Evolutionary conservation across 495 filamentous ascomycete species (phyloP).

Genomic region (Glarea lozoyensis): DNA sequence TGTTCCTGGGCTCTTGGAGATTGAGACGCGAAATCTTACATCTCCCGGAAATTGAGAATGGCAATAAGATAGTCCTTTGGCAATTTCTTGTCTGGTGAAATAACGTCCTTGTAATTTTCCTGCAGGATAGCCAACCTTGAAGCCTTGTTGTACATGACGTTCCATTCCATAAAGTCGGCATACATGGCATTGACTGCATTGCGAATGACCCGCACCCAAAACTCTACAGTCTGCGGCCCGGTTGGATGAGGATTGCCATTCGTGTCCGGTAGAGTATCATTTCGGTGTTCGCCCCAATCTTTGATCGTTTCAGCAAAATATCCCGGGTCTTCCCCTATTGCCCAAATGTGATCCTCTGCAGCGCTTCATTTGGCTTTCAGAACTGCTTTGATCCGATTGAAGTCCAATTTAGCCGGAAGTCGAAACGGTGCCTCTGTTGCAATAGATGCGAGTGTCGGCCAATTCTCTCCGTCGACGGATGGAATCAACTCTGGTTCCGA

Average conservation of each 20-base stretch:
- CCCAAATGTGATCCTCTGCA: conserved; percentile 41
- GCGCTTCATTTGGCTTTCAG: conserved; percentile 27
- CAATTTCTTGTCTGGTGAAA: conserved; percentile 23
- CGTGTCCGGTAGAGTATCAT: conserved; percentile 26
- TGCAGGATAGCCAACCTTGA: conserved; percentile 20
- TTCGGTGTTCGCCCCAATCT: conserved; percentile 32
- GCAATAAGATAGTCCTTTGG: conserved; percentile 26
- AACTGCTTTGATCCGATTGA: conserved; percentile 30
- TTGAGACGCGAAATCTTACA: neutral
- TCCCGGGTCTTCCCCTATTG: conserved; percentile 44
- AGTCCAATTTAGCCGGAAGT: conserved; percentile 29
- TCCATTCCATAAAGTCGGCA: conserved; percentile 20
- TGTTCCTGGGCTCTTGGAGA: neutral
- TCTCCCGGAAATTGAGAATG: conserved; percentile 23
- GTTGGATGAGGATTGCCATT: conserved; percentile 23
- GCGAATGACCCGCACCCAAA: conserved; percentile 25
- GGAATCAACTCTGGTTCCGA: conserved; percentile 6
- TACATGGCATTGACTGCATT: conserved; percentile 22
- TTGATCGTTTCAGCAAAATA: conserved; percentile 35
- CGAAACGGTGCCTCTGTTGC: conserved; percentile 39
- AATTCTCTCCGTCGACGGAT: conserved; percentile 23
- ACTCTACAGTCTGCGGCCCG: conserved; percentile 1
- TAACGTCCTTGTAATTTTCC: conserved; percentile 19
- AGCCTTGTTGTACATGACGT: conserved; percentile 21
- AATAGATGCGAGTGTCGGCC: conserved; percentile 24